phyloP scores from a whole-genome alignment of 805 yeast species.

The Isabelozyma gotoi region DNA sequence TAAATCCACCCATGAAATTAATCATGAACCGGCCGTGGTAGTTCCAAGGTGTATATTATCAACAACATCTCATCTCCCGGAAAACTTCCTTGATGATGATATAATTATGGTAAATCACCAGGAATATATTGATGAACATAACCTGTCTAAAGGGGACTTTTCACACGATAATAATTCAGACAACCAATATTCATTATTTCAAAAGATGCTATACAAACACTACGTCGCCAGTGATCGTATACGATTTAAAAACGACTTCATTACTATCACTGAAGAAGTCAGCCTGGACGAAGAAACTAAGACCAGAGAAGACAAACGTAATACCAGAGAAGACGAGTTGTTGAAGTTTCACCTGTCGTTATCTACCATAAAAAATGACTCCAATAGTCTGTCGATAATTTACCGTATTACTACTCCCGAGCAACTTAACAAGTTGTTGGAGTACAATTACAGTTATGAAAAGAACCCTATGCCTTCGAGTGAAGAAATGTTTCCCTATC shows the following conservation, averaged over 20 bases:
- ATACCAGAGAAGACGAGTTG: background rate
- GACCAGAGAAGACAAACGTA: too few relatives aligned
- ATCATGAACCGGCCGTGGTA: constrained; percentile 4
- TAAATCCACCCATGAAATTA: constrained; percentile 4
- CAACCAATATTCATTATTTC: background rate
- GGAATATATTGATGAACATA: background rate
- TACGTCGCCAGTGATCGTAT: background rate
- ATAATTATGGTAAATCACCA: background rate
- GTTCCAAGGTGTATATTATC: constrained; percentile 2
- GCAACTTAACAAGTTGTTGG: constrained; percentile 15
- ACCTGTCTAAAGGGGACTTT: too few relatives aligned
- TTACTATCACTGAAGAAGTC: background rate
- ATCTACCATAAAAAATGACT: background rate
- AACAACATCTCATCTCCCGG: background rate
- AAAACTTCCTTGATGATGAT: background rate
- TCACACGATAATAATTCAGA: too few relatives aligned
- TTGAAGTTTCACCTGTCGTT: background rate
- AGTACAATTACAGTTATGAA: constrained; percentile 13
- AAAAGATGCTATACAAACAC: background rate
- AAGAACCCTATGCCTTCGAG: constrained; percentile 11
- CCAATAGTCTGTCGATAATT: constrained; percentile 2
- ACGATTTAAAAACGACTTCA: background rate
- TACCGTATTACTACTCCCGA: constrained; percentile 5
- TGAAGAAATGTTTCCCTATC: constrained; percentile 28
- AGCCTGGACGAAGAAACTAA: background rate